These are phyloP conservation scores for Asterophora parasitica DNA, from an alignment of 768 basidiomycete species.

Conservation along the genomic window DNA sequence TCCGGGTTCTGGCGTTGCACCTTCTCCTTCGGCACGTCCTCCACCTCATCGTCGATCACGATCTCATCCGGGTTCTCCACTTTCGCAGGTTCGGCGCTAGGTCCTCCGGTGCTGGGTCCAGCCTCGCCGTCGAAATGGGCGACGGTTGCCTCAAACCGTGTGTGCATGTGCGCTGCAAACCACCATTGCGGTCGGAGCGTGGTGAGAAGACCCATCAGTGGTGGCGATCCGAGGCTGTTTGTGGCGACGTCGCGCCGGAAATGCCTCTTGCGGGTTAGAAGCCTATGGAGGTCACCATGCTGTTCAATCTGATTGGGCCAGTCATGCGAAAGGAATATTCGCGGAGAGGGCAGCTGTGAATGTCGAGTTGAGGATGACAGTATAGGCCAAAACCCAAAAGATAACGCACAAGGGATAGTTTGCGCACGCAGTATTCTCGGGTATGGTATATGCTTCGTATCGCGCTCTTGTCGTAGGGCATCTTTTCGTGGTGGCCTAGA, in stretches of 20 bases:
- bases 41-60: slow-evolving; percentile 20
- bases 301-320: slow-evolving; percentile 89
- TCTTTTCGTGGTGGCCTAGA: slow-evolving; percentile 70
- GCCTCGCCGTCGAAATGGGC: slow-evolving; percentile 28
- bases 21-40: background rate
- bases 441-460: slow-evolving; percentile 89
- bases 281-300: slow-evolving; percentile 60
- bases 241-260: slow-evolving; percentile 63
- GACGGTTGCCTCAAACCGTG: slow-evolving; percentile 74
- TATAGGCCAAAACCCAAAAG: slow-evolving; percentile 12
- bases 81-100: background rate
- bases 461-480: slow-evolving; percentile 72
- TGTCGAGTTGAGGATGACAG: slow-evolving; percentile 13
- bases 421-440: slow-evolving; percentile 77
- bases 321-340: slow-evolving; percentile 92
- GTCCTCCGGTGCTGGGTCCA: background rate
- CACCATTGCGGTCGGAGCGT: slow-evolving; percentile 79
- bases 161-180: slow-evolving; percentile 92
- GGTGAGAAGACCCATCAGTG: slow-evolving; percentile 70
- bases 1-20: slow-evolving; percentile 22
- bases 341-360: slow-evolving; percentile 49
- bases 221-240: slow-evolving; percentile 80
- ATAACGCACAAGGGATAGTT: slow-evolving; percentile 65
- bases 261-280: slow-evolving; percentile 76
- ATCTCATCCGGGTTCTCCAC: slow-evolving; percentile 35